Evolutionary conservation across 225 moss, liverwort and hornwort species (phyloP).

Genomic region (Pseudisothecium myosuroides): DNA sequence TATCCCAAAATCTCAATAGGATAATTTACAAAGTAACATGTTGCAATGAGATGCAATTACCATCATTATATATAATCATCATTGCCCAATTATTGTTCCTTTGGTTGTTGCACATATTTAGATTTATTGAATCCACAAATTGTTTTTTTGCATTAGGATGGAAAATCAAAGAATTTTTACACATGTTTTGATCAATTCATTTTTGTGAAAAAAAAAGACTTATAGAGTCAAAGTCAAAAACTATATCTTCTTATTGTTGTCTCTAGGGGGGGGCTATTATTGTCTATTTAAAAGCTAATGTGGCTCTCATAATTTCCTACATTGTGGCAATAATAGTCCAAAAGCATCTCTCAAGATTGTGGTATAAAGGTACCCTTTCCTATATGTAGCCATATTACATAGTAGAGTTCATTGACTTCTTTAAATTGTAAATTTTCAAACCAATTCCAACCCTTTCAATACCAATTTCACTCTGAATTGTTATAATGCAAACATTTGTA

Average conservation of each 20-base stretch:
- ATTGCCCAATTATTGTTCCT: not conserved
- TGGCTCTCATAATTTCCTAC: rapidly evolving
- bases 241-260: not conserved
- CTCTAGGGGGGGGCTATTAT: not conserved
- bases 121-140: not conserved
- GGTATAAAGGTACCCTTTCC: not conserved
- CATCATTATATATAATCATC: not conserved
- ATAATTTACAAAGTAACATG: no score
- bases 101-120: not conserved
- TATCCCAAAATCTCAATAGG: not conserved
- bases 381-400: not conserved
- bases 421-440: not conserved
- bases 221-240: not conserved
- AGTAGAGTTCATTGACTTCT: not conserved
- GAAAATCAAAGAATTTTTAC: not conserved
- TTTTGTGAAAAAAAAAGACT: not conserved
- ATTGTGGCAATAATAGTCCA: not conserved
- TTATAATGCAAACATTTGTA: not conserved
- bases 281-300: not conserved
- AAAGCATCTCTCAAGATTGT: not conserved
- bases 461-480: not conserved
- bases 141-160: not conserved
- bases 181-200: not conserved
- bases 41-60: not conserved
- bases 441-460: not conserved